These are phyloP conservation scores for Dactylellina leptospora DNA, from an alignment of 2,329 filamentous ascomycete species.

Conservation along the genomic window DNA sequence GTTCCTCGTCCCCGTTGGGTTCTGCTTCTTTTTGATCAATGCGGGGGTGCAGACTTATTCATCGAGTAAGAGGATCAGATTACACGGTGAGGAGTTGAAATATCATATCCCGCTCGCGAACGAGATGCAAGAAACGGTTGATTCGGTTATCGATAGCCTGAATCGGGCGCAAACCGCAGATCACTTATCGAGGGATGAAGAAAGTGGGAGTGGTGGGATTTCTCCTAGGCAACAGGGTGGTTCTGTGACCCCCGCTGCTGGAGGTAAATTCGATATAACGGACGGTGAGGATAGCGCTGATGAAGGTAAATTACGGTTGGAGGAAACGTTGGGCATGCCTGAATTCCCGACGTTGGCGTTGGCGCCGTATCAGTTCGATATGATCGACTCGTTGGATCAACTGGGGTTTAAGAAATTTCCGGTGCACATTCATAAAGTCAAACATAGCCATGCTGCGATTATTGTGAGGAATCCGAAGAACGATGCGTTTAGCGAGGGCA, in stretches of 20 bases:
- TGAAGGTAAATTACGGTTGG: conserved; percentile 29
- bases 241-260: background rate
- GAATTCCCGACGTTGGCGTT: conserved; percentile 77
- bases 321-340: conserved; percentile 58
- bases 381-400: conserved; percentile 79
- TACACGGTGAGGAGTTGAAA: conserved; percentile 71
- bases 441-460: conserved; percentile 90
- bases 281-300: background rate
- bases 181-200: conserved; percentile 62
- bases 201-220: conserved; percentile 3
- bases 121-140: conserved; percentile 77
- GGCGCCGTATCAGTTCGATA: conserved; percentile 80
- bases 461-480: conserved; percentile 76
- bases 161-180: conserved; percentile 75
- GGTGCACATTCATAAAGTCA: conserved; percentile 77
- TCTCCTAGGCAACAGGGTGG: background rate
- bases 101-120: conserved; percentile 71
- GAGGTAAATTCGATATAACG: background rate
- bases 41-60: conserved; percentile 78
- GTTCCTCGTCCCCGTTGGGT: conserved; percentile 77
- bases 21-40: conserved; percentile 77
- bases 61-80: conserved; percentile 76
- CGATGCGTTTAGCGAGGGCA: conserved; percentile 76
- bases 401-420: conserved; percentile 72
- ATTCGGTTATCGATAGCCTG: conserved; percentile 78